Percentiles rank a stretch among this genome's conserved stretches.
Evolutionary conservation across 139 green algal species (phyloP).

Genomic region (Chlorella sp.): DNA sequence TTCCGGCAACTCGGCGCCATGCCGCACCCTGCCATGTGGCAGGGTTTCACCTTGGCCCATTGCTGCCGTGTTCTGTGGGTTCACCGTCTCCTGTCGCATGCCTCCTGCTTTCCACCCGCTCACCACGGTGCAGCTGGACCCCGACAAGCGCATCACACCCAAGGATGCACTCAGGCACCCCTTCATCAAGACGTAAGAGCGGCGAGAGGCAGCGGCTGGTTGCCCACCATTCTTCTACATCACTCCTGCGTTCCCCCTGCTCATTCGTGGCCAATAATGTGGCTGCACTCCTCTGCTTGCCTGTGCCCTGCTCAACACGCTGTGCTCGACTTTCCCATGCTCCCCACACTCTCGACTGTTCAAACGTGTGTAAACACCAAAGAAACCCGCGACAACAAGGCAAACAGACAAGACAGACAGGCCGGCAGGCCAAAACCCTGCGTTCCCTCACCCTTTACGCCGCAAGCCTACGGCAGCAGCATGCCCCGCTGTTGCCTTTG

Average conservation of each 20-base stretch:
- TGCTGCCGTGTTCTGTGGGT: not conserved
- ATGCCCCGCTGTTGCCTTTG: no score
- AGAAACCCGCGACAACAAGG: no score
- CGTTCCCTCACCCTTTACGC: no score
- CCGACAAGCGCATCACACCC: conserved; percentile 91
- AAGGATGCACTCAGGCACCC: conserved; percentile 90
- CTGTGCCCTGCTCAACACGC: not conserved
- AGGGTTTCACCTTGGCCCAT: no score
- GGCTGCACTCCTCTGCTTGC: not conserved
- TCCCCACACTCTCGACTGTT: no score
- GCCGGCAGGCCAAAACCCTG: no score
- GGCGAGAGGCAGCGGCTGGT: not conserved
- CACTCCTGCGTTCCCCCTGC: not conserved
- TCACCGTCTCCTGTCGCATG: not conserved
- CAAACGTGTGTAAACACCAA: no score
- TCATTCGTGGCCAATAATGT: no score
- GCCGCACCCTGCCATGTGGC: no score
- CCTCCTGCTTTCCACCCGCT: not conserved
- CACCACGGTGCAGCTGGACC: conserved; percentile 76
- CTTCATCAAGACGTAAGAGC: conserved; percentile 80
- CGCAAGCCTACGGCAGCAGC: no score
- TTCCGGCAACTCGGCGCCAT: not conserved
- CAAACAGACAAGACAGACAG: no score
- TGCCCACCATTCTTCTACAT: not conserved
- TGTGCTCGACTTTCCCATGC: not conserved